A percentile compares a stretch with the other conserved stretches of the same genome.
phyloP scores from a whole-genome alignment of 257 asterid genomes.

The Oldenlandia corymbosa region DNA sequence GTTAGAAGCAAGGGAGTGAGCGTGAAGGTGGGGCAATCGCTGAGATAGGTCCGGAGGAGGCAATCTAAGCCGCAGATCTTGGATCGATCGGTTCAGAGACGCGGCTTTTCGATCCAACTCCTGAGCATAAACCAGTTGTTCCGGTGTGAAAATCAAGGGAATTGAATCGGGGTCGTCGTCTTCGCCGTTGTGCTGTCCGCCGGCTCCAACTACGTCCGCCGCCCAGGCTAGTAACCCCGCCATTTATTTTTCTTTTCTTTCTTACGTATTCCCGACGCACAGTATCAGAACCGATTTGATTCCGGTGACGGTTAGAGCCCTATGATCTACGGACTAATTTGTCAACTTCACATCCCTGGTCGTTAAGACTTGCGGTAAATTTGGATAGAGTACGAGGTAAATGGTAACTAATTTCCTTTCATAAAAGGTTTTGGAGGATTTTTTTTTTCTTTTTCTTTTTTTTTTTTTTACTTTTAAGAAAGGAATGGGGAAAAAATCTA shows the following conservation, averaged over 20 bases:
- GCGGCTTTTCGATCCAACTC: constrained; percentile 61
- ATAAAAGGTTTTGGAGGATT: no score
- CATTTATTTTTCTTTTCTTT: constrained; percentile 31
- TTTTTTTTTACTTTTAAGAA: no score
- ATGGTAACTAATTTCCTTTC: no score
- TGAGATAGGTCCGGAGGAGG: constrained; percentile 95
- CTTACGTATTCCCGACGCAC: no score
- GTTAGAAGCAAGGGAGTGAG: constrained; percentile 89
- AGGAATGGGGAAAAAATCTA: no score
- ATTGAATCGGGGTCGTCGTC: constrained; percentile 56
- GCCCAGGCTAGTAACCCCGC: constrained; percentile 99
- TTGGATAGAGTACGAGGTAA: no score
- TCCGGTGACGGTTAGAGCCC: not conserved
- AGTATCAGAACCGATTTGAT: not conserved
- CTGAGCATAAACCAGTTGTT: constrained; percentile 59
- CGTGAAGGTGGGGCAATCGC: constrained; percentile 93
- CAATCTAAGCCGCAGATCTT: constrained; percentile 82
- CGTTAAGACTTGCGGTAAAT: no score
- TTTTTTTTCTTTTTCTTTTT: no score
- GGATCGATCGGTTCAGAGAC: constrained; percentile 81
- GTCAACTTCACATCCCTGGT: no score
- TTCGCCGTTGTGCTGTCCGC: constrained; percentile 37
- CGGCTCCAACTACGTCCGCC: constrained; percentile 86
- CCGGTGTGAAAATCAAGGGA: constrained; percentile 74
- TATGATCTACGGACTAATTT: no score